phyloP scores from a whole-genome alignment of 1,139 yeast species.

The Candida tetrigidarum region DNA sequence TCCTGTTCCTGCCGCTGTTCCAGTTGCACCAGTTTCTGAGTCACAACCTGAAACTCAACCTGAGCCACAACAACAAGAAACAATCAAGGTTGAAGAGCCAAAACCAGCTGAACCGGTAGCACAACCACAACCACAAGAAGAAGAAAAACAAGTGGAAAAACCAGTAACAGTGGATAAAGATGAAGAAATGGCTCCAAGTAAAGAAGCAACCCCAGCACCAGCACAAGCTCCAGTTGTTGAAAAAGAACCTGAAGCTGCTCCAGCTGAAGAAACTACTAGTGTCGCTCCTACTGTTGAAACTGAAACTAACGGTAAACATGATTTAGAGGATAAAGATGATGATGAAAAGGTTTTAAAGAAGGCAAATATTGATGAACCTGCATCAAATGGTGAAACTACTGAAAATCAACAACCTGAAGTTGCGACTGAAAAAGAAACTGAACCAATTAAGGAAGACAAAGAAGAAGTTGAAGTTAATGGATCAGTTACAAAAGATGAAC shows the following conservation, averaged over 20 bases:
- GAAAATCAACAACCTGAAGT: not conserved
- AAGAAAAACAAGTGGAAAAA: not conserved
- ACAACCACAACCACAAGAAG: conserved; percentile 1
- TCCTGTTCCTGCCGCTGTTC: not conserved
- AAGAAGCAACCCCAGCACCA: not conserved
- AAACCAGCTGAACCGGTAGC: not conserved
- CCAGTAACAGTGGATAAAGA: not conserved
- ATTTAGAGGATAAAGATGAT: conserved; percentile 39
- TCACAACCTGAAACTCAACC: not conserved
- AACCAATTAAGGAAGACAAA: not conserved
- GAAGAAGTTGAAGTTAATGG: conserved; percentile 4
- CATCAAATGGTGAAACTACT: not conserved
- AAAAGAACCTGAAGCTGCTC: conserved; percentile 9
- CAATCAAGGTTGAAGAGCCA: not conserved
- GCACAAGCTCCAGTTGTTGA: conserved; percentile 7
- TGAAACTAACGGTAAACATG: conserved; percentile 30
- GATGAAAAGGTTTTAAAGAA: conserved; percentile 17
- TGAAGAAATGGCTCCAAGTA: not conserved
- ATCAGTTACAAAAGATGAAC: conserved; percentile 1
- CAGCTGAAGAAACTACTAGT: too few relatives aligned
- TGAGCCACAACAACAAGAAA: not conserved
- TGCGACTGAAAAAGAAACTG: not conserved
- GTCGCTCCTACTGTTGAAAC: too few relatives aligned
- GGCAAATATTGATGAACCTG: conserved; percentile 17
- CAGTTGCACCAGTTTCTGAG: not conserved